Conservation (phyloP, 164 flowering plant genomes). For the Malania oleifera region DNA sequence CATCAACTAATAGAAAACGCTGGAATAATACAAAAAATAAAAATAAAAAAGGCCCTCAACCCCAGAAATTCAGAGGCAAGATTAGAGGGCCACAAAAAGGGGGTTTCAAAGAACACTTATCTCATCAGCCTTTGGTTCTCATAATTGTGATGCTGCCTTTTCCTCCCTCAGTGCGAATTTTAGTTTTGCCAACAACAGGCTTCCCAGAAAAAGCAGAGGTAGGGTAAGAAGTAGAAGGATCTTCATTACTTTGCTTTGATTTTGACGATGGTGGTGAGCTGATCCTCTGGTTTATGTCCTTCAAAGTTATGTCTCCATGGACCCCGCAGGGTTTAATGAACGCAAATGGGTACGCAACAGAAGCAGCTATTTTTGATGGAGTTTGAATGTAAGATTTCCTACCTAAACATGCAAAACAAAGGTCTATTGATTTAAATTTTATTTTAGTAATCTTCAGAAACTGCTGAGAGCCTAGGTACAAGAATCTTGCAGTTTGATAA, state of each 20-base stretch:
- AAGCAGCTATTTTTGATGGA: slow-evolving; percentile 60
- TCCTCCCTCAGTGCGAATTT: slow-evolving; percentile 92
- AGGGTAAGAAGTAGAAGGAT: slow-evolving; percentile 45
- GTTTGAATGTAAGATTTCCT: slow-evolving; percentile 53
- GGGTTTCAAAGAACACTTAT: slow-evolving; percentile 5
- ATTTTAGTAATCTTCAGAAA: background rate
- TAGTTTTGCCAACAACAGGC: slow-evolving; percentile 90
- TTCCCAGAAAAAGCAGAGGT: slow-evolving; percentile 94
- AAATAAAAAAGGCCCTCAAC: slow-evolving; percentile 5
- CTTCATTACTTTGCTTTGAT: slow-evolving; percentile 41
- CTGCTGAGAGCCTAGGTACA: background rate
- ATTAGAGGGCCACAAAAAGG: slow-evolving; percentile 15
- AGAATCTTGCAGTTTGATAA: background rate
- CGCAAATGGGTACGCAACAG: slow-evolving; percentile 85
- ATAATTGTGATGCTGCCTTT: slow-evolving; percentile 94
- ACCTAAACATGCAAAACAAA: slow-evolving; percentile 34
- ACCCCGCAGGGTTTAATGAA: slow-evolving; percentile 80
- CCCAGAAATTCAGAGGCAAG: slow-evolving; percentile 9
- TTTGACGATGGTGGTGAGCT: slow-evolving; percentile 65
- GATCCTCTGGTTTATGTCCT: slow-evolving; percentile 85
- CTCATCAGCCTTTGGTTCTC: slow-evolving; percentile 80
- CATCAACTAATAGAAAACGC: slow-evolving; percentile 6
- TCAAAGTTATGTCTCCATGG: slow-evolving; percentile 78
- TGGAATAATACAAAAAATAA: slow-evolving; percentile 12
- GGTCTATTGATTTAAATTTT: background rate